Evolutionary conservation across 139 green algal genomes (phyloP).

Genomic region (Spirogloea muscicola): DNA sequence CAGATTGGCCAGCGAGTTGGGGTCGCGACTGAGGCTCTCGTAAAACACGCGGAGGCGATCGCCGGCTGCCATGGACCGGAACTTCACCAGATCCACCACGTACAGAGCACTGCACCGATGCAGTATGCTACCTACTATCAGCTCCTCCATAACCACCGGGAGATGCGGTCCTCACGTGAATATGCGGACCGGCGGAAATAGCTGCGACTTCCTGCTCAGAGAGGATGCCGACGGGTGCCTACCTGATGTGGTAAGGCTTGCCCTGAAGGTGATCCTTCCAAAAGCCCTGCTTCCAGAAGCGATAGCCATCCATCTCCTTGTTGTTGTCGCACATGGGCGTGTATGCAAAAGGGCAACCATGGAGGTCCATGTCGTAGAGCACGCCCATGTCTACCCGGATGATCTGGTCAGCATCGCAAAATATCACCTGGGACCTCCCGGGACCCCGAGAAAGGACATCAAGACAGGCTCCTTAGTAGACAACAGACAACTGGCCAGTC

Average conservation of each 20-base stretch:
- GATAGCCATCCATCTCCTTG: conserved; percentile 85
- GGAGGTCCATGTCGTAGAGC: conserved; percentile 89
- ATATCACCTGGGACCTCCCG: conserved; percentile 95
- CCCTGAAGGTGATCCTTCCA: conserved; percentile 90
- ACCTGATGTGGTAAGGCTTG: conserved; percentile 94
- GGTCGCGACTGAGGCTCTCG: conserved; percentile 89
- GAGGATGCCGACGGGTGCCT: too few relatives aligned
- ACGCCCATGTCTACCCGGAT: conserved; percentile 84
- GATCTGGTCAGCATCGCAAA: conserved; percentile 94
- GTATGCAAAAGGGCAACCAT: conserved; percentile 88
- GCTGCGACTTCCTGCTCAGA: conserved; percentile 19
- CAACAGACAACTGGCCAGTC: too few relatives aligned
- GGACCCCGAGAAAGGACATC: conserved; percentile 18
- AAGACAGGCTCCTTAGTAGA: not conserved
- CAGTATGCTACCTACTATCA: too few relatives aligned
- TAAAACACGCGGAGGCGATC: conserved; percentile 82
- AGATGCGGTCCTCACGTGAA: too few relatives aligned
- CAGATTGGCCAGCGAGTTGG: conserved; percentile 92
- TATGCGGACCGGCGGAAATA: not conserved
- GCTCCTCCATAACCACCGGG: too few relatives aligned
- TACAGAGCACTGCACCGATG: conserved; percentile 60
- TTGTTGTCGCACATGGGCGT: conserved; percentile 99
- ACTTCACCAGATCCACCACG: conserved; percentile 89
- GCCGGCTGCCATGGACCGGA: conserved; percentile 58
- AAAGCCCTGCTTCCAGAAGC: conserved; percentile 99